Evolutionary conservation across 2,329 filamentous ascomycete species (phyloP).

Genomic region (Rhynchosporium secalis): DNA sequence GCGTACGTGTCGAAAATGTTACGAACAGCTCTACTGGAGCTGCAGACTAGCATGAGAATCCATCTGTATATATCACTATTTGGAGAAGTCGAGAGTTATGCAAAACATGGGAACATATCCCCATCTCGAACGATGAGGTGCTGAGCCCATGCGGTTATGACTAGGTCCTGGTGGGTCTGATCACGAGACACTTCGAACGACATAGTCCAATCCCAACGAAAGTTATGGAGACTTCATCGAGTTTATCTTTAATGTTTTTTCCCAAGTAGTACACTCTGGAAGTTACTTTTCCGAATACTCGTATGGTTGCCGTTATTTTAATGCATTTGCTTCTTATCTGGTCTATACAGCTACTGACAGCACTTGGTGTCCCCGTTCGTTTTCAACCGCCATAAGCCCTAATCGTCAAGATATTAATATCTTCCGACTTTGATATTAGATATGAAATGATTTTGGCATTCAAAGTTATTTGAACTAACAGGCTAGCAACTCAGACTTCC

Average conservation of each 20-base stretch:
- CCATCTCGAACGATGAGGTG: conserved; percentile 12
- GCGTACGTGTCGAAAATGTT: conserved; percentile 14
- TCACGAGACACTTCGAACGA: conserved; percentile 22
- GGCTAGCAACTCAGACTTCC: too few relatives aligned
- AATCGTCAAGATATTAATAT: too few relatives aligned
- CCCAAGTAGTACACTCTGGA: neutral
- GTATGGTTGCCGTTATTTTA: neutral
- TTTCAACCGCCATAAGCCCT: too few relatives aligned
- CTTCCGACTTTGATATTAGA: too few relatives aligned
- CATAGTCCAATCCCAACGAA: conserved; percentile 3
- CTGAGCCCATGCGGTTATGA: conserved; percentile 6
- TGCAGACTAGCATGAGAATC: conserved; percentile 21
- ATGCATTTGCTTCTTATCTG: neutral
- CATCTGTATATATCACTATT: conserved; percentile 29
- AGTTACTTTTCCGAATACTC: neutral
- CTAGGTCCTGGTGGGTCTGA: conserved; percentile 9
- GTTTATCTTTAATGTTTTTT: neutral
- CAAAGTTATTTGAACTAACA: too few relatives aligned
- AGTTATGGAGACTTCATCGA: neutral
- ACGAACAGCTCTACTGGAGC: conserved; percentile 33
- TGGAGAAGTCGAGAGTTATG: conserved; percentile 10
- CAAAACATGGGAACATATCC: conserved; percentile 19
- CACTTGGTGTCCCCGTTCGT: too few relatives aligned
- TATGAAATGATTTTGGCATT: too few relatives aligned
- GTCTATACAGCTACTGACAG: too few relatives aligned